Evolutionary conservation across 1,139 yeast genomes (phyloP).

Genomic region (Pneumocystis sp.): DNA sequence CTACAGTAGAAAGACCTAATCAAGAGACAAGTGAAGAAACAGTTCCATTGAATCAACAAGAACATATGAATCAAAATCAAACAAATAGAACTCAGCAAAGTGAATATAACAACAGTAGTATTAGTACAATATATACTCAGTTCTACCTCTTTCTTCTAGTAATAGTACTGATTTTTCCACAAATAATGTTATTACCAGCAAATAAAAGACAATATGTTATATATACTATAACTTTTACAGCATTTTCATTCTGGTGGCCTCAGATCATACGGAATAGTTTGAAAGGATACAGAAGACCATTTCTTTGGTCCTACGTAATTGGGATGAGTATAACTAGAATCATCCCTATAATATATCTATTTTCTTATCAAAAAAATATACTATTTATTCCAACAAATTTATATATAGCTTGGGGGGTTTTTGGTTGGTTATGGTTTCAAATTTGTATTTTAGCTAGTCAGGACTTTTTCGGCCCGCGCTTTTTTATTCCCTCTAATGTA

Average conservation of each 20-base stretch:
- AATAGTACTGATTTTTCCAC: constrained; percentile 43
- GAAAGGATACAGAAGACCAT: constrained; percentile 53
- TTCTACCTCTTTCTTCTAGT: constrained; percentile 47
- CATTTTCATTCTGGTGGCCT: constrained; percentile 80
- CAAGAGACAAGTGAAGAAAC: constrained; percentile 2
- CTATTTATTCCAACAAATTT: constrained; percentile 31
- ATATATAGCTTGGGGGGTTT: not conserved
- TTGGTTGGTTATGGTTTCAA: not conserved
- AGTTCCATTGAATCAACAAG: not conserved
- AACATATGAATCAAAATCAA: constrained; percentile 18
- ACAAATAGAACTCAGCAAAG: constrained; percentile 24
- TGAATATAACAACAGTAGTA: constrained; percentile 2
- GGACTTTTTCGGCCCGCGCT: not conserved
- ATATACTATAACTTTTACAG: constrained; percentile 33
- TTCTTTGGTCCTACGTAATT: constrained; percentile 54
- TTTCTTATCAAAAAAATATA: constrained; percentile 29
- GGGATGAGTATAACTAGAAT: constrained; percentile 52
- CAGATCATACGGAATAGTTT: constrained; percentile 69
- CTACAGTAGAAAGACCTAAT: not conserved
- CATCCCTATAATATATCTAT: constrained; percentile 50
- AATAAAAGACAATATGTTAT: constrained; percentile 44
- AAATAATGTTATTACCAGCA: constrained; percentile 51
- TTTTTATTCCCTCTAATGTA: not conserved
- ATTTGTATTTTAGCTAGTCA: not conserved
- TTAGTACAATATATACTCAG: constrained; percentile 44